Conservation (phyloP, 1,284 basidiomycete species). For the Phlebopus sp. region DNA sequence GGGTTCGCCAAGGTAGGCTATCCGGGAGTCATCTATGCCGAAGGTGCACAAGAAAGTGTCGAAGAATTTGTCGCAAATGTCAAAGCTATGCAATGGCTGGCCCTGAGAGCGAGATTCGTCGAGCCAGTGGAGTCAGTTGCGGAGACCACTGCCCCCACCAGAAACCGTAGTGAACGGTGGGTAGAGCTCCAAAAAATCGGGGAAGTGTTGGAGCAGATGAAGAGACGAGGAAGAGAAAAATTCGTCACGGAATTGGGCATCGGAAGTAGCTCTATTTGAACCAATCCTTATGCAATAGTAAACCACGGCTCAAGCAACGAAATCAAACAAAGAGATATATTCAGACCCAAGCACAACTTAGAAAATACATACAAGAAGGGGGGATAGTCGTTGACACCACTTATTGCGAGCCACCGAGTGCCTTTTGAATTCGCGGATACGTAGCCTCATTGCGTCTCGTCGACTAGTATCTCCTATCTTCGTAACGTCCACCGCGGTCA, state of each 20-base stretch:
- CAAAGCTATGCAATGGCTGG: slow-evolving; percentile 78
- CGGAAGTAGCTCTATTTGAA: slow-evolving; percentile 36
- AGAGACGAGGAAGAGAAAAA: slow-evolving; percentile 49
- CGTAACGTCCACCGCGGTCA: slow-evolving; percentile 37
- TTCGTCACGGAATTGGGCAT: slow-evolving; percentile 66
- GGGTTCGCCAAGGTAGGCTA: slow-evolving; percentile 76
- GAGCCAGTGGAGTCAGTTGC: slow-evolving; percentile 36
- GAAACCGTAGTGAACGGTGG: slow-evolving; percentile 34
- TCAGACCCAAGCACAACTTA: slow-evolving; percentile 14
- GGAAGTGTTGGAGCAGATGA: slow-evolving; percentile 68
- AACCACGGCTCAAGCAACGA: not conserved
- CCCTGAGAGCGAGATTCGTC: slow-evolving; percentile 60
- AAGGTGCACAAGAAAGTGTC: slow-evolving; percentile 51
- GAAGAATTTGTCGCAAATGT: slow-evolving; percentile 66
- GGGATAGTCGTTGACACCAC: not conserved
- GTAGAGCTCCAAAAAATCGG: slow-evolving; percentile 66
- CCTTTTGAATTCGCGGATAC: slow-evolving; percentile 5
- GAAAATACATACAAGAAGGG: slow-evolving; percentile 23
- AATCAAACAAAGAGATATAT: slow-evolving; percentile 14
- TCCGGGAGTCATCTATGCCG: slow-evolving; percentile 70
- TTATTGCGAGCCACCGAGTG: not conserved
- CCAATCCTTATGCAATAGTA: not conserved
- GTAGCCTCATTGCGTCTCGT: not conserved
- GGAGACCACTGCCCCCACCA: not conserved
- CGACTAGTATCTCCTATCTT: slow-evolving; percentile 38